A percentile compares a stretch with the other conserved stretches of the same genome.
Evolutionary conservation across 1,284 basidiomycete genomes (phyloP).

Genomic region (Sanghuangporus sanghuang): DNA sequence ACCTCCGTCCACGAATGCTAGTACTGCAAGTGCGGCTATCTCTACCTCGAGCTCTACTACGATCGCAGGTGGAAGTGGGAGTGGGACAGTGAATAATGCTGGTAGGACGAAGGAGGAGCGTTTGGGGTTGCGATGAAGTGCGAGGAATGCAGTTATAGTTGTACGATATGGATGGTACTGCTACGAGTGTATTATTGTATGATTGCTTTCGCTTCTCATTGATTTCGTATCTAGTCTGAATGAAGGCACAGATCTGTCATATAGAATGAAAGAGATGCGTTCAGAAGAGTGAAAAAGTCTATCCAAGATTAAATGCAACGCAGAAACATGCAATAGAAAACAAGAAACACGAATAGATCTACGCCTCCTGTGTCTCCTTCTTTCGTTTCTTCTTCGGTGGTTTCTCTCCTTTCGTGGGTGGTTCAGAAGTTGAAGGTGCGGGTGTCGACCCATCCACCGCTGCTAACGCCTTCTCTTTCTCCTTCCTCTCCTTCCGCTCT

Average conservation of each 20-base stretch:
- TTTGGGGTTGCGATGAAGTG: conserved; percentile 28
- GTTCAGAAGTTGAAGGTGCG: conserved; percentile 9
- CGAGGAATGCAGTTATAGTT: too few species aligned
- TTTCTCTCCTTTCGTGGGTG: conserved; percentile 11
- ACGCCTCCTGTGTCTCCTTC: neutral
- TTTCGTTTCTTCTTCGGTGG: conserved; percentile 21
- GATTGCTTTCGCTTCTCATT: too few species aligned
- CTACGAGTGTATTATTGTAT: too few species aligned
- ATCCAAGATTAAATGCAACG: neutral
- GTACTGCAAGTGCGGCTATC: conserved; percentile 20
- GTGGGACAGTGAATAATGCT: conserved; percentile 28
- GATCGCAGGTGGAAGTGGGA: conserved; percentile 20
- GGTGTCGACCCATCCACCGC: conserved; percentile 19
- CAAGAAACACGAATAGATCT: neutral
- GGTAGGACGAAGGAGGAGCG: conserved; percentile 30
- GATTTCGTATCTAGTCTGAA: too few species aligned
- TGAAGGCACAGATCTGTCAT: too few species aligned
- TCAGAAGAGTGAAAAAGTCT: neutral
- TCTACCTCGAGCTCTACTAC: conserved; percentile 26
- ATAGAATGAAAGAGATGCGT: neutral
- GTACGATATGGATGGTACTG: too few species aligned
- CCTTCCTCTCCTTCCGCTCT: conserved; percentile 28
- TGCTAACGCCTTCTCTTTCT: conserved; percentile 25
- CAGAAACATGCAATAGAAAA: neutral
- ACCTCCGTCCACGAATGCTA: neutral